phyloP scores from a whole-genome alignment of 768 basidiomycete genomes.

The Psilocybe cyanescens region DNA sequence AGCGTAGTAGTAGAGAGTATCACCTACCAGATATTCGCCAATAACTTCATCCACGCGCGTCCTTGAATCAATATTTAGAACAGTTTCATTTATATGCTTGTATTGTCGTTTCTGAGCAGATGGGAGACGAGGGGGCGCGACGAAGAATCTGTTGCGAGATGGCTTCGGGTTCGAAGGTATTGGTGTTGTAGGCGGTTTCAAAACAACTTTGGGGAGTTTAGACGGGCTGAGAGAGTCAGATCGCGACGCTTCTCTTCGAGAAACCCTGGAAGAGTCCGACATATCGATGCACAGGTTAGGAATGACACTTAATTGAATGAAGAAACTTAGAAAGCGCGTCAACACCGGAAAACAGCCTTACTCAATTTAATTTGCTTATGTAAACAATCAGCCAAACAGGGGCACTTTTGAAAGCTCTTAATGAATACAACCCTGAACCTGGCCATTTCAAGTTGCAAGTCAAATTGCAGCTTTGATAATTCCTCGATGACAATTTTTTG shows the following conservation, averaged over 20 bases:
- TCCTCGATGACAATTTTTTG: neutral
- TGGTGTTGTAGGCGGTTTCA: slow-evolving; percentile 6
- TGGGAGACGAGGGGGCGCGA: slow-evolving; percentile 41
- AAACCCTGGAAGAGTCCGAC: neutral
- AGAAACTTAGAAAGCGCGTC: too few relatives aligned
- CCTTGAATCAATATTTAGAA: slow-evolving; percentile 35
- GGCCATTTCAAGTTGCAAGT: too few relatives aligned
- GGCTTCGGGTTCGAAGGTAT: neutral
- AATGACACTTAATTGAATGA: neutral
- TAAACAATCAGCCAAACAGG: neutral
- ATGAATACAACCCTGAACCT: too few relatives aligned
- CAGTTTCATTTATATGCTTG: slow-evolving; percentile 34
- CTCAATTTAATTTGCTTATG: slow-evolving; percentile 11
- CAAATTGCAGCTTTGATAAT: neutral
- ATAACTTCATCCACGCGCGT: slow-evolving; percentile 52
- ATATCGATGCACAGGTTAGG: neutral
- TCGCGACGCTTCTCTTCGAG: neutral
- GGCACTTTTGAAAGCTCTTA: too few relatives aligned
- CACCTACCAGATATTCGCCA: slow-evolving; percentile 52
- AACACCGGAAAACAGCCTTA: too few relatives aligned
- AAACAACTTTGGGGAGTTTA: slow-evolving; percentile 1
- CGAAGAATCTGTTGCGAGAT: slow-evolving; percentile 30
- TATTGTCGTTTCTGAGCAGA: slow-evolving; percentile 45
- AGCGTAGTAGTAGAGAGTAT: slow-evolving; percentile 61
- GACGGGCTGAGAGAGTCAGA: slow-evolving; percentile 1